Evolutionary conservation across 768 basidiomycete species (phyloP).

Genomic region (Termitomyces sp.): DNA sequence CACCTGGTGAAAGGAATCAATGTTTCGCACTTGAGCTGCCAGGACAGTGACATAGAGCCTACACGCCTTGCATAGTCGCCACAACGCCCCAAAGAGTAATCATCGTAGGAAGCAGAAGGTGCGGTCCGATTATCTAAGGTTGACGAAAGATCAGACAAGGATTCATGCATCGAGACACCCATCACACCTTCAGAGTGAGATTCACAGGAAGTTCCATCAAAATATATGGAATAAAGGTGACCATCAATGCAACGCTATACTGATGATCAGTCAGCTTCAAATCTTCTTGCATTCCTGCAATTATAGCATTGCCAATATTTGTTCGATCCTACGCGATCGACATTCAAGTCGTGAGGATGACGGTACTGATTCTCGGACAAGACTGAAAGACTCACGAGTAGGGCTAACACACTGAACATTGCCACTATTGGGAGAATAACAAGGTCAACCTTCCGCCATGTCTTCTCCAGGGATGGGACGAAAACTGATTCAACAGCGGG

Average conservation of each 20-base stretch:
- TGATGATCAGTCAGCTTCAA: not conserved
- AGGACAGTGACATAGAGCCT: too few relatives aligned
- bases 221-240: not conserved
- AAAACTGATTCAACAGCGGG: not conserved
- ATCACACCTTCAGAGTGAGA: not conserved
- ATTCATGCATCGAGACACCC: too few relatives aligned
- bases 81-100: not conserved
- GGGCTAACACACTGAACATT: not conserved
- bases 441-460: not conserved
- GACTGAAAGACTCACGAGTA: not conserved
- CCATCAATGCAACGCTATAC: not conserved
- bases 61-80: not conserved
- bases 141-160: too few relatives aligned
- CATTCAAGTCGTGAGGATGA: too few relatives aligned
- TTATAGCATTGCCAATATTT: not conserved
- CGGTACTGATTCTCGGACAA: too few relatives aligned
- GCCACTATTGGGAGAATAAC: not conserved
- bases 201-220: not conserved
- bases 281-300: not conserved
- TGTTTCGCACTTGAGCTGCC: too few relatives aligned
- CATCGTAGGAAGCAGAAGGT: not conserved
- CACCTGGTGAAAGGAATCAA: conserved; percentile 25
- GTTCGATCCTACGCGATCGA: not conserved
- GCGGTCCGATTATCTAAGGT: not conserved
- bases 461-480: not conserved